Evolutionary conservation across 106 monocot species (phyloP).

Genomic region (Dendrobium nobile): DNA sequence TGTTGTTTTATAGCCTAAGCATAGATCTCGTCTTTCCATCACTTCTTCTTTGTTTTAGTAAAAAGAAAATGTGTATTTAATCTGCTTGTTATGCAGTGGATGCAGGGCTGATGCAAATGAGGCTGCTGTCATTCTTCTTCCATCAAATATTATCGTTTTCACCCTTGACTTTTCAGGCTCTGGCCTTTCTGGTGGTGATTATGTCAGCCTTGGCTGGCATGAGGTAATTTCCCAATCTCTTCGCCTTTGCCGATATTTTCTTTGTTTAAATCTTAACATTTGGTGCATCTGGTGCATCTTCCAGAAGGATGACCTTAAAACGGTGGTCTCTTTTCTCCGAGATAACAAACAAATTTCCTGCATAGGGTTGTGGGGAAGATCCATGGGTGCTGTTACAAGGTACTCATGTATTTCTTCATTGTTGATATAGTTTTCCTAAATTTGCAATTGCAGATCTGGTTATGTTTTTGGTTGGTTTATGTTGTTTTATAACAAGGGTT

Average conservation of each 20-base stretch:
- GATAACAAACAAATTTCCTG: slow-evolving; percentile 74
- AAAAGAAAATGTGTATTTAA: neutral
- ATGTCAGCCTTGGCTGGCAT: slow-evolving; percentile 81
- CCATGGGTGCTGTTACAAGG: slow-evolving; percentile 99
- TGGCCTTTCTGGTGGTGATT: slow-evolving; percentile 69
- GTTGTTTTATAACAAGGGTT: neutral
- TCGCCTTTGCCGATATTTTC: neutral
- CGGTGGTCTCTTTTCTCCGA: slow-evolving; percentile 65
- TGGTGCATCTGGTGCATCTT: neutral
- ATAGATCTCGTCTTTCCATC: neutral
- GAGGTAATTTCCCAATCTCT: slow-evolving; percentile 32
- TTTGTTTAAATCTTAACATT: slow-evolving; percentile 4
- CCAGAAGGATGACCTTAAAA: slow-evolving; percentile 94
- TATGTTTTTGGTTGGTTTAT: neutral
- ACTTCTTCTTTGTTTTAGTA: neutral
- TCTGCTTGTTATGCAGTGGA: slow-evolving; percentile 34
- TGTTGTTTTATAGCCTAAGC: neutral
- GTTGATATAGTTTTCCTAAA: neutral
- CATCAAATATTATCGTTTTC: slow-evolving; percentile 72
- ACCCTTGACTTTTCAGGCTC: slow-evolving; percentile 78
- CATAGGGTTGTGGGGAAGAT: slow-evolving; percentile 97
- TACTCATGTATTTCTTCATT: slow-evolving; percentile 14
- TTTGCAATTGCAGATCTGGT: neutral
- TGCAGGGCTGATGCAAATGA: slow-evolving; percentile 81
- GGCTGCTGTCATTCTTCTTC: slow-evolving; percentile 65